A percentile compares a stretch with the other conserved stretches of the same genome.
These are phyloP conservation scores for Naganishia kalamii DNA, from an alignment of 768 basidiomycete species.

Conservation along the genomic window DNA sequence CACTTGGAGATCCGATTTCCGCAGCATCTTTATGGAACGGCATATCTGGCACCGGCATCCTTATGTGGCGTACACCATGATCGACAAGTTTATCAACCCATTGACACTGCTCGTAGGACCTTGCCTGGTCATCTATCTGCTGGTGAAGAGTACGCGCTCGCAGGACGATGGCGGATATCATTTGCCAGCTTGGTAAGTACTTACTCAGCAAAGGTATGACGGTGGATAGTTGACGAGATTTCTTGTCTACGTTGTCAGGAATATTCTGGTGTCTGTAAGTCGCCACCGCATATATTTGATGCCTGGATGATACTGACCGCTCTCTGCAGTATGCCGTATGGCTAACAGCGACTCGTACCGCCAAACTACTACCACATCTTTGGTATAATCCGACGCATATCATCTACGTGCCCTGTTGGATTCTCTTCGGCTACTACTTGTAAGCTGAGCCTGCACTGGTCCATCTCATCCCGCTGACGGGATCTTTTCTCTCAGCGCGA, in stretches of 20 bases:
- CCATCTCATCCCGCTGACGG: too few species aligned
- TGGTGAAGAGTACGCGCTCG: constrained; percentile 67
- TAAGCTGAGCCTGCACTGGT: constrained; percentile 30
- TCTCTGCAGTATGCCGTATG: constrained; percentile 46
- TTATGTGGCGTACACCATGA: constrained; percentile 79
- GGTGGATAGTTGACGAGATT: neutral
- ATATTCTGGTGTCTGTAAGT: constrained; percentile 39
- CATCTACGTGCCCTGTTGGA: constrained; percentile 77
- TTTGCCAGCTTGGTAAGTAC: constrained; percentile 47
- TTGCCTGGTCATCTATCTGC: constrained; percentile 64
- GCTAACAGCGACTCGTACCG: constrained; percentile 49
- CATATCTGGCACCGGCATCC: constrained; percentile 83
- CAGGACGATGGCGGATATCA: constrained; percentile 42
- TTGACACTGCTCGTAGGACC: constrained; percentile 81
- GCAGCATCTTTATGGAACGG: constrained; percentile 81
- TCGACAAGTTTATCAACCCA: constrained; percentile 51
- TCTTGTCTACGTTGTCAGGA: constrained; percentile 22
- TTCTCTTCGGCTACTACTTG: constrained; percentile 89
- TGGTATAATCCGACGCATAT: constrained; percentile 70
- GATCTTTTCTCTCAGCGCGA: too few species aligned
- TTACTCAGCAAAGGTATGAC: neutral
- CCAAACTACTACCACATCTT: constrained; percentile 71
- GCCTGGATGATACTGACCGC: neutral
- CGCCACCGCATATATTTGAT: neutral
- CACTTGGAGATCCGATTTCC: constrained; percentile 84